A percentile compares a stretch with the other conserved stretches of the same genome.
These are phyloP conservation scores for Kingdonia uniflora DNA, from an alignment of 164 flowering plant genomes.

Conservation along the genomic window DNA sequence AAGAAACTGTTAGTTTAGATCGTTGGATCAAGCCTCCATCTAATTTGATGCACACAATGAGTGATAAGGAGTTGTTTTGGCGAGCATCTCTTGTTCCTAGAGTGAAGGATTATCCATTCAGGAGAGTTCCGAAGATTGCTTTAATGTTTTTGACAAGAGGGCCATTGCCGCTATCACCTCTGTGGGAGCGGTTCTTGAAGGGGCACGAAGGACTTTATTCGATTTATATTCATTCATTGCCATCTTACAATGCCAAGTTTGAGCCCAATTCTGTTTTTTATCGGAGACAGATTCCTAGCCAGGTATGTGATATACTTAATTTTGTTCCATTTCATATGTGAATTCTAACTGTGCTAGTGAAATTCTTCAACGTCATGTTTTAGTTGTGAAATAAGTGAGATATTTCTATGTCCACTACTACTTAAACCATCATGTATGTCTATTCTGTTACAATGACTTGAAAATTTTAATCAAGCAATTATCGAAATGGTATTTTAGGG, in stretches of 20 bases:
- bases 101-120: slow-evolving; percentile 55
- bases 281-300: slow-evolving; percentile 69
- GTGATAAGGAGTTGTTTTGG: slow-evolving; percentile 75
- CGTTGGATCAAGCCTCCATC: slow-evolving; percentile 61
- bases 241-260: slow-evolving; percentile 39
- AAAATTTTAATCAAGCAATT: no score
- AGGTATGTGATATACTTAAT: slow-evolving; percentile 34
- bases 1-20: slow-evolving; percentile 29
- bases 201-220: slow-evolving; percentile 62
- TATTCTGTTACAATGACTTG: no score
- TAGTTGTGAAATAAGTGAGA: no score
- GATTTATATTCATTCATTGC: slow-evolving; percentile 69
- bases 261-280: slow-evolving; percentile 58
- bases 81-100: slow-evolving; percentile 59
- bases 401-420: no score
- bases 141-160: slow-evolving; percentile 95
- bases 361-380: no score
- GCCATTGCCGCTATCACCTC: slow-evolving; percentile 74
- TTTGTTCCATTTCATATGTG: not conserved
- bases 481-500: no score
- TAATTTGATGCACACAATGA: slow-evolving; percentile 60
- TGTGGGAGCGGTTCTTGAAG: slow-evolving; percentile 82
- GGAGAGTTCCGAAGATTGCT: slow-evolving; percentile 74
- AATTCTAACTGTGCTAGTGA: no score
- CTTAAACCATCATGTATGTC: no score